phyloP scores from a whole-genome alignment of 2,329 filamentous ascomycete species.

The Diaporthe velutina region DNA sequence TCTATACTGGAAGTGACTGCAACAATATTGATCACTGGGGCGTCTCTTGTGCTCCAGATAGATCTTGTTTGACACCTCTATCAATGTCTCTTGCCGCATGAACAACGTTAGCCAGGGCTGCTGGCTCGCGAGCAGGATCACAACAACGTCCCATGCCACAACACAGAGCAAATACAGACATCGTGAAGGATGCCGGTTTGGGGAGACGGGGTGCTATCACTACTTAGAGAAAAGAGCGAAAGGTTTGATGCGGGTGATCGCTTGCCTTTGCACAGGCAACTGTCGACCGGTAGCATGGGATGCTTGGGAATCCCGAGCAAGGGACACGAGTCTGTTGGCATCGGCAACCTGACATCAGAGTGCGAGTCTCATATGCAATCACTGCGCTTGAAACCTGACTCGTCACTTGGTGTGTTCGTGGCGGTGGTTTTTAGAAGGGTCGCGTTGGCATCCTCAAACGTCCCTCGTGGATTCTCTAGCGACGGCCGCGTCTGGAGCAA shows the following conservation, averaged over 20 bases:
- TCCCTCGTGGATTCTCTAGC: constrained; percentile 44
- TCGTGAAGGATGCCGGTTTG: neutral
- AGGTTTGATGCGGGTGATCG: neutral
- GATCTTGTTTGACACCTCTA: constrained; percentile 1
- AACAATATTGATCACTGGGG: neutral
- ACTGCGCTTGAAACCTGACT: constrained; percentile 19
- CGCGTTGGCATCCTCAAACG: constrained; percentile 45
- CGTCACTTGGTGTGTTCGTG: constrained; percentile 11
- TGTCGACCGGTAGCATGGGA: neutral
- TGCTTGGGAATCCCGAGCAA: neutral
- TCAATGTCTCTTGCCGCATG: constrained; percentile 5
- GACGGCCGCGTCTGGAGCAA: constrained; percentile 48
- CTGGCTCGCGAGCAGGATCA: neutral
- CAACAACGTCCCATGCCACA: neutral
- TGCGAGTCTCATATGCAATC: neutral
- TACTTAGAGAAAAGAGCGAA: neutral
- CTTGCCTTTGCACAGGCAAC: neutral
- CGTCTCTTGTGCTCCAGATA: constrained; percentile 16
- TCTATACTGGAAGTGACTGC: constrained; percentile 68
- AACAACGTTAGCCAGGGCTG: neutral
- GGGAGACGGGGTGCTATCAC: neutral
- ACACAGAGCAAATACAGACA: neutral
- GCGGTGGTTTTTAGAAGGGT: constrained; percentile 39
- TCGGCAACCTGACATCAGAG: neutral
- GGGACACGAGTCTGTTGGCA: neutral